Evolutionary conservation across 2,329 filamentous ascomycete species (phyloP).

Genomic region (Aspergillus pseudoglaucus): DNA sequence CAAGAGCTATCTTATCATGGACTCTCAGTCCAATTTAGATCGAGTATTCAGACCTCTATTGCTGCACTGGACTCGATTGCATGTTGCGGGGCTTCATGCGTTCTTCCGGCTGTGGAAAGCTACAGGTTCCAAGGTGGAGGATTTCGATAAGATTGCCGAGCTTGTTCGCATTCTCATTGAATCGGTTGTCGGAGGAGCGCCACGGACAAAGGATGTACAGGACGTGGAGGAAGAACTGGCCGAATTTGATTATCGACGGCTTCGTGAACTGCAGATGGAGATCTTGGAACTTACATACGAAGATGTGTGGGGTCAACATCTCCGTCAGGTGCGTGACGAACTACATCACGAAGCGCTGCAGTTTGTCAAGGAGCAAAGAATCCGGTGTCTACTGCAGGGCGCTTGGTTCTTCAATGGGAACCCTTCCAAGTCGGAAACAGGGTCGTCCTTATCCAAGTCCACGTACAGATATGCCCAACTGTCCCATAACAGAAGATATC

Average conservation of each 20-base stretch:
- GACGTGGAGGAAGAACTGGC: slow-evolving; percentile 85
- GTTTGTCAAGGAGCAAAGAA: slow-evolving; percentile 94
- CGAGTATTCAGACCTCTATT: slow-evolving; percentile 79
- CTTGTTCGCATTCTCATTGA: slow-evolving; percentile 84
- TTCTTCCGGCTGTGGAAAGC: slow-evolving; percentile 92
- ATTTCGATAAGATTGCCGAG: slow-evolving; percentile 91
- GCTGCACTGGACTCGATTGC: slow-evolving; percentile 86
- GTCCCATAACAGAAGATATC: slow-evolving; percentile 81
- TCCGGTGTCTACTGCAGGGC: slow-evolving; percentile 80
- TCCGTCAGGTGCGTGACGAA: slow-evolving; percentile 85
- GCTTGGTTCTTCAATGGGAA: slow-evolving; percentile 69
- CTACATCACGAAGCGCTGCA: slow-evolving; percentile 85
- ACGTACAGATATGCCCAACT: slow-evolving; percentile 77
- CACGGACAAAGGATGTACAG: slow-evolving; percentile 72
- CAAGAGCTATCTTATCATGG: slow-evolving; percentile 66
- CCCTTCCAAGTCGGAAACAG: slow-evolving; percentile 46
- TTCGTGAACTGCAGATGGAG: slow-evolving; percentile 89
- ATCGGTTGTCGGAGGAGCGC: slow-evolving; percentile 76
- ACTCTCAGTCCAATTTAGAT: slow-evolving; percentile 72
- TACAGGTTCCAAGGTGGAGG: slow-evolving; percentile 73
- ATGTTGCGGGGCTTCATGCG: slow-evolving; percentile 75
- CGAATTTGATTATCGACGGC: slow-evolving; percentile 69
- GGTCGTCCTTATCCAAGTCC: slow-evolving; percentile 32
- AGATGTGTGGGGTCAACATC: slow-evolving; percentile 85
- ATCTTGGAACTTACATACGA: slow-evolving; percentile 86